Conservation (phyloP, 768 basidiomycete species). For the Lentinula boryana region DNA sequence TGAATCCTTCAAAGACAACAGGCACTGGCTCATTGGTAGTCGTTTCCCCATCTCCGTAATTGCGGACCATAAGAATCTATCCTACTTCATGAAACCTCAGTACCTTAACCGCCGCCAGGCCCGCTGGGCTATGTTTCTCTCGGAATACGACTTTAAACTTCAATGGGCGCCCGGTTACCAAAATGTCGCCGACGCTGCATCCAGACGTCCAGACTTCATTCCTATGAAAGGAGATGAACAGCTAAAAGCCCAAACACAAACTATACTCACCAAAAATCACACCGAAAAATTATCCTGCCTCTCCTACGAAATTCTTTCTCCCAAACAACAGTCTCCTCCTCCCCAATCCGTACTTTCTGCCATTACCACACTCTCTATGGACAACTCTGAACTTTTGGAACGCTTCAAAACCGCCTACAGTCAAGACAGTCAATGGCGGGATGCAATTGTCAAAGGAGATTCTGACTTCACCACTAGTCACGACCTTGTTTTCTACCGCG, state of each 20-base stretch:
- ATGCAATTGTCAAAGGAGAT: too few species aligned
- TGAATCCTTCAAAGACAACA: constrained; percentile 26
- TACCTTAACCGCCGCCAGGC: constrained; percentile 39
- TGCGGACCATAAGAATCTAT: constrained; percentile 34
- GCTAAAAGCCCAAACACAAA: constrained; percentile 8
- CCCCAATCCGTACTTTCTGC: background rate
- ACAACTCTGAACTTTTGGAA: constrained; percentile 13
- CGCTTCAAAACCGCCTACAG: constrained; percentile 13
- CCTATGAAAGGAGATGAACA: constrained; percentile 18
- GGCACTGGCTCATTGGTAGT: constrained; percentile 24
- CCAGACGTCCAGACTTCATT: constrained; percentile 21
- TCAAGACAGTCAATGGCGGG: background rate
- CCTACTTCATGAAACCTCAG: constrained; percentile 34
- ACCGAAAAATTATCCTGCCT: background rate
- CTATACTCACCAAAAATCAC: constrained; percentile 7
- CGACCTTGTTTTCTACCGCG: constrained; percentile 18
- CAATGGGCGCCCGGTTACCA: constrained; percentile 20
- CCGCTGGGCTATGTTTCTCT: constrained; percentile 37
- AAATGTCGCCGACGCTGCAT: constrained; percentile 25
- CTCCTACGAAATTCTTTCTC: background rate
- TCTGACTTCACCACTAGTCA: background rate
- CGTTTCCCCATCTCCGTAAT: constrained; percentile 15
- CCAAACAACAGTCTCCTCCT: background rate
- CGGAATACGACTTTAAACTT: constrained; percentile 30
- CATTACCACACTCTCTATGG: constrained; percentile 6